phyloP scores from a whole-genome alignment of 495 filamentous ascomycete genomes.

The Parmelia sp. region DNA sequence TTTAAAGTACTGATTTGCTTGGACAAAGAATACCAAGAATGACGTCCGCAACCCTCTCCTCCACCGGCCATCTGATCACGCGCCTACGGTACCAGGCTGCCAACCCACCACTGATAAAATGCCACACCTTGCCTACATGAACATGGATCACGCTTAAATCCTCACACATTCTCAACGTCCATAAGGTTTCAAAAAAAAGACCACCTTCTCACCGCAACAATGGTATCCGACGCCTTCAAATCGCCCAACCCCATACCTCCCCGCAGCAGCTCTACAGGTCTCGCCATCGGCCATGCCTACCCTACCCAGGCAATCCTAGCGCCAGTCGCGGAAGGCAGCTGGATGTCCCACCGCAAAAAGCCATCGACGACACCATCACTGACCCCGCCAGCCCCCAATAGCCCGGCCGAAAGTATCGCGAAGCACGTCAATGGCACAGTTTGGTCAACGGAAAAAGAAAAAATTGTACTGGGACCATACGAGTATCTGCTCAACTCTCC shows the following conservation, averaged over 20 bases:
- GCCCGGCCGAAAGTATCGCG: slow-evolving; percentile 43
- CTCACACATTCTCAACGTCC: background rate
- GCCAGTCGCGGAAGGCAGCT: slow-evolving; percentile 51
- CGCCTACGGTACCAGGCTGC: background rate
- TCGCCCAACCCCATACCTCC: slow-evolving; percentile 67
- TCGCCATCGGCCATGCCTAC: slow-evolving; percentile 26
- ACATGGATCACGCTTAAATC: background rate
- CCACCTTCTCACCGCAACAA: background rate
- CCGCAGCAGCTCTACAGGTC: slow-evolving; percentile 60
- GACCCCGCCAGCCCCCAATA: slow-evolving; percentile 19
- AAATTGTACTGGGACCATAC: slow-evolving; percentile 76
- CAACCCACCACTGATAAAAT: background rate
- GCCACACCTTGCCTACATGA: background rate
- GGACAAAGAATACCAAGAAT: background rate
- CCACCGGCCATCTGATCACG: background rate
- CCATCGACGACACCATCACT: slow-evolving; percentile 7
- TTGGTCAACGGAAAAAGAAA: slow-evolving; percentile 68
- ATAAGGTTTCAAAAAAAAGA: background rate
- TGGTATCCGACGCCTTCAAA: slow-evolving; percentile 21
- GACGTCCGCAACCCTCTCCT: background rate
- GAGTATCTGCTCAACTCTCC: slow-evolving; percentile 81
- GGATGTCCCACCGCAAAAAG: slow-evolving; percentile 36
- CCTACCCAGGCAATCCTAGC: slow-evolving; percentile 45
- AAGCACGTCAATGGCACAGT: slow-evolving; percentile 47
- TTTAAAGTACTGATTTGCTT: background rate